Conservation (phyloP, 495 filamentous ascomycete genomes). For the Neurospora sp. region DNA sequence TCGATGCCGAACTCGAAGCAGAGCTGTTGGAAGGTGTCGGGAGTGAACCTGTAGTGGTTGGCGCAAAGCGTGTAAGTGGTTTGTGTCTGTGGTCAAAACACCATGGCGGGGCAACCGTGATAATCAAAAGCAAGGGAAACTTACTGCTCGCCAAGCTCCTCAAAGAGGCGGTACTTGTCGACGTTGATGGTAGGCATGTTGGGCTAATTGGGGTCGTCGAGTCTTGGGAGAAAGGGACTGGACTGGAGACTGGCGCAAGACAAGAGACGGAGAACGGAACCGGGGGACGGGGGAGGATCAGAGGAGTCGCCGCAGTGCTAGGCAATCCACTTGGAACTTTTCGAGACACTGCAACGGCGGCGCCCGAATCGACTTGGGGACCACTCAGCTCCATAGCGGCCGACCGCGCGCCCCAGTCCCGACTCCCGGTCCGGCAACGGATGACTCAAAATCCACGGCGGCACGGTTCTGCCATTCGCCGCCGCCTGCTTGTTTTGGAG, state of each 20-base stretch:
- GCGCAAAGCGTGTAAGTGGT: background rate
- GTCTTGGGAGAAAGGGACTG: background rate
- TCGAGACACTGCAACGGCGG: slow-evolving; percentile 12
- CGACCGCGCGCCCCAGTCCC: background rate
- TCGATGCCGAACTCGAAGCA: slow-evolving; percentile 99
- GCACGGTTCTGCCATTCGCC: too few relatives aligned
- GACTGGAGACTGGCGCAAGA: background rate
- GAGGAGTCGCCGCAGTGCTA: background rate
- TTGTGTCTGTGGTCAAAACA: background rate
- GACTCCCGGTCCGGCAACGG: slow-evolving; percentile 1
- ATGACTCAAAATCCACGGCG: slow-evolving; percentile 23
- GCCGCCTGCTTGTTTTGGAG: too few relatives aligned
- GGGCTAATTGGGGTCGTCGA: background rate
- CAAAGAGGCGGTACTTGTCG: slow-evolving; percentile 89
- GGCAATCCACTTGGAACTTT: slow-evolving; percentile 7
- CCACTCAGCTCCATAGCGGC: background rate
- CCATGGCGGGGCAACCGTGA: slow-evolving; percentile 16
- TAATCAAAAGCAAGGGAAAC: slow-evolving; percentile 11
- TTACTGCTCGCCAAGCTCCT: slow-evolving; percentile 81
- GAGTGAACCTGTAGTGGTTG: slow-evolving; percentile 56
- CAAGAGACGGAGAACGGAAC: background rate
- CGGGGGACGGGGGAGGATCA: background rate
- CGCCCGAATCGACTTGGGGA: background rate
- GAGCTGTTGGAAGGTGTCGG: slow-evolving; percentile 88
- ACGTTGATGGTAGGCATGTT: slow-evolving; percentile 86